Evolutionary conservation across 176 grass and related monocot genomes (phyloP), one percentile per base, ranked within the genome.

Genomic region (Musa acuminata): DNA sequence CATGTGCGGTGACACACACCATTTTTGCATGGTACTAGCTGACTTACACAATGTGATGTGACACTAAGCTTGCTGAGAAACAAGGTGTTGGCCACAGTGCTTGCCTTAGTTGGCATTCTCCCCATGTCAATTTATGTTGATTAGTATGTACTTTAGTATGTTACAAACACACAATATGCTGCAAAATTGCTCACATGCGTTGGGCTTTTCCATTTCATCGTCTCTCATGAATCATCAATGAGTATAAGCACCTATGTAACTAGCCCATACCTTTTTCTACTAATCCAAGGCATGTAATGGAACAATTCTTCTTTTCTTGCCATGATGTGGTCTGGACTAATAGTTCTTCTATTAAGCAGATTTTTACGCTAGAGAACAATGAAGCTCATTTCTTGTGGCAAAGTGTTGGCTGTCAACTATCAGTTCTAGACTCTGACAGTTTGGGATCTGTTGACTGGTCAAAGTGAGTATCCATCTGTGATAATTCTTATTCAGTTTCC

Each of bases 401-500:
- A 87, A 51, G 62, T 89, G 80, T 87, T 72, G 89, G 90, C 53
- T 78, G 72, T 62, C 75, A 57, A 77, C 52, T 94, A 75, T 80
- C 79, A 58, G 9, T 89, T 83, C 51, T 99, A 55, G 80, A 69
- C 8, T 71, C 57, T 64, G 55, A 76, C 64, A 82, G 26, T 52
- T 82, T 78, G 79, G 70, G 77, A 64, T 80, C 27, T 62, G 58
- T 94, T 9, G 84, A 99, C 83, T 99, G 95, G 95, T 94, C 73
- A 84, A 91, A 87, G 95, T 99, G 79, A 89, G 90, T 80, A 59
- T 60, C 63, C 1, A 71, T 11, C 48, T 69, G n/a, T 69, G 52
- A 29, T 63, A 25, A 48, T 8, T 48, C 60, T 27, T 69, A 35
- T 24, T 72, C 51, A 16, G 53, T 21, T 27, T 62, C 57, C 8